These are phyloP conservation scores for Peniophora sp. DNA, from an alignment of 1,284 basidiomycete species.

Conservation along the genomic window DNA sequence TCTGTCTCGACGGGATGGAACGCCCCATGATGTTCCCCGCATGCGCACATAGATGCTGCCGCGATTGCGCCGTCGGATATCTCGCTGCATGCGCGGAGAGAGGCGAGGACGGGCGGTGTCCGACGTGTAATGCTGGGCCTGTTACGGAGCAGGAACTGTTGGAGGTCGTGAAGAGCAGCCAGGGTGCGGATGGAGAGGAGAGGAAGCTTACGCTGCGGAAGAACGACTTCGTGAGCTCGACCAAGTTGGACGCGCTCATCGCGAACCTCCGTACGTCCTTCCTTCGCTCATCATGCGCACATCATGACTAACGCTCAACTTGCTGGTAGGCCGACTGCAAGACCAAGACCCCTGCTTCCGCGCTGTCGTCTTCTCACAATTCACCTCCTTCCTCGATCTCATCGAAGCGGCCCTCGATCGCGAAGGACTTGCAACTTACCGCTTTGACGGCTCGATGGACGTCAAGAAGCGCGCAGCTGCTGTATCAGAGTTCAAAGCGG, in stretches of 20 bases:
- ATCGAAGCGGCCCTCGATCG: constrained; percentile 74
- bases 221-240: constrained; percentile 83
- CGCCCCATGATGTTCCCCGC: constrained; percentile 62
- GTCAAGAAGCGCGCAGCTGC: constrained; percentile 76
- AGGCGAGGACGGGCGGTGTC: constrained; percentile 62
- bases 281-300: neutral
- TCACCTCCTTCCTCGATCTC: constrained; percentile 76
- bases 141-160: constrained; percentile 52
- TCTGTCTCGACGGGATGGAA: constrained; percentile 76
- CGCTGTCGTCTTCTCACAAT: constrained; percentile 86
- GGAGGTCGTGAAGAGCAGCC: constrained; percentile 45
- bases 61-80: constrained; percentile 72
- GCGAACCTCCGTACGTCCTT: constrained; percentile 50
- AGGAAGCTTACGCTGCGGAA: constrained; percentile 50
- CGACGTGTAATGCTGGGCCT: constrained; percentile 60
- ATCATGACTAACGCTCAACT: neutral
- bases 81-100: constrained; percentile 58
- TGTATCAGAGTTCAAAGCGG: constrained; percentile 66
- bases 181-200: constrained; percentile 16
- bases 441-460: constrained; percentile 94
- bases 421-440: constrained; percentile 66
- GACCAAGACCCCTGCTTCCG: constrained; percentile 75
- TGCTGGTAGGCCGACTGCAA: constrained; percentile 41
- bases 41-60: constrained; percentile 79
- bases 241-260: constrained; percentile 75